A percentile compares a stretch with the other conserved stretches of the same genome.
Evolutionary conservation across 31 red algal genomes (phyloP).

Genomic region (Endocladia muricata): DNA sequence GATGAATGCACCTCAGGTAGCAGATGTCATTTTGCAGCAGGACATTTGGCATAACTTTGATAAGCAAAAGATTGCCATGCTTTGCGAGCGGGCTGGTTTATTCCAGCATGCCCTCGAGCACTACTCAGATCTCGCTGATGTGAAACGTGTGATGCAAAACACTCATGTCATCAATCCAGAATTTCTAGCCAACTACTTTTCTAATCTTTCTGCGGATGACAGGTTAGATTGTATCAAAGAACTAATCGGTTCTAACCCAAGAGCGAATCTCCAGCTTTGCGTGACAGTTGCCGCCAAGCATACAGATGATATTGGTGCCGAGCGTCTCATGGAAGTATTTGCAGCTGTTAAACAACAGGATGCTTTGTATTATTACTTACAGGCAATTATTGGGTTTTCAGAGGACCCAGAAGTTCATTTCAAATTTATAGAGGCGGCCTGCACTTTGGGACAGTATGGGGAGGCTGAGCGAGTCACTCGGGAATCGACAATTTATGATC

Average conservation of each 20-base stretch:
- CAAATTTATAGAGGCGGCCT: slow-evolving; percentile 96
- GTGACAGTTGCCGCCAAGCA: slow-evolving; percentile 88
- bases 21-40: slow-evolving; percentile 95
- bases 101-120: slow-evolving; percentile 96
- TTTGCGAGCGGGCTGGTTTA: slow-evolving; percentile 95
- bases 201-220: slow-evolving; percentile 86
- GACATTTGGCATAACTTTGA: slow-evolving; percentile 97
- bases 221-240: slow-evolving; percentile 87
- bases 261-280: slow-evolving; percentile 88
- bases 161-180: slow-evolving; percentile 95
- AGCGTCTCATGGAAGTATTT: slow-evolving; percentile 92
- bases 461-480: slow-evolving; percentile 96
- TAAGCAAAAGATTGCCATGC: slow-evolving; percentile 80
- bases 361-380: slow-evolving; percentile 89
- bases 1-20: slow-evolving; percentile 90
- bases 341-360: slow-evolving; percentile 75
- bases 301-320: slow-evolving; percentile 84
- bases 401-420: slow-evolving; percentile 91
- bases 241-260: slow-evolving; percentile 77
- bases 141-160: slow-evolving; percentile 95
- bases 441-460: slow-evolving; percentile 77
- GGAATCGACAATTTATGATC: slow-evolving; percentile 88
- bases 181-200: slow-evolving; percentile 89
- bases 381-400: slow-evolving; percentile 80
- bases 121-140: slow-evolving; percentile 87